Percentiles rank a stretch among this genome's conserved stretches.
Evolutionary conservation across 306 rosid species (phyloP).

Genomic region (Citrullus colocynthis): DNA sequence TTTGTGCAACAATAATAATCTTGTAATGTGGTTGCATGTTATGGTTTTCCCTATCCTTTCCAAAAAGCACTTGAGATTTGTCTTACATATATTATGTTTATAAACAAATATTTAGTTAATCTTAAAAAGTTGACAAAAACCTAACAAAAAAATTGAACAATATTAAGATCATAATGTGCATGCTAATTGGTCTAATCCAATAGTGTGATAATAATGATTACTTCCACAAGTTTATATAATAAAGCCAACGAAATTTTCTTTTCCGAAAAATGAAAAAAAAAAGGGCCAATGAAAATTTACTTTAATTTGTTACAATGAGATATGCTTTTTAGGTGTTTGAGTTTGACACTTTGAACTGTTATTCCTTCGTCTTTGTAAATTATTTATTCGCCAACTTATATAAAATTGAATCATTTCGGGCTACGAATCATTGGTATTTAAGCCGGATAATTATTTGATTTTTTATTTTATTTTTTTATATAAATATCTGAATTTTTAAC

Average conservation of each 20-base stretch:
- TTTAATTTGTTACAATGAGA: not conserved
- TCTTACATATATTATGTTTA: not conserved
- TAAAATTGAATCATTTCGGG: too few relatives aligned
- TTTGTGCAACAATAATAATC: not conserved
- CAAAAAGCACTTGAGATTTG: not conserved
- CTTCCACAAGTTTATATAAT: not conserved
- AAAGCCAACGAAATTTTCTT: not conserved
- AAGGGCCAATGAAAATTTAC: not conserved
- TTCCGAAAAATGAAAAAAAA: too few relatives aligned
- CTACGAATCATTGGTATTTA: too few relatives aligned
- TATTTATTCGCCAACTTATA: not conserved
- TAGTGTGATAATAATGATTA: not conserved
- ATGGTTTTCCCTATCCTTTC: not conserved
- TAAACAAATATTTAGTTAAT: not conserved
- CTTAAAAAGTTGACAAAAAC: not conserved
- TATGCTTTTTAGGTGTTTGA: not conserved
- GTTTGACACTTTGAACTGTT: not conserved
- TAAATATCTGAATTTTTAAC: too few relatives aligned
- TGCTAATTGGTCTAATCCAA: conserved; percentile 3
- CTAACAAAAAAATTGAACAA: not conserved
- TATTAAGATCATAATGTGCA: not conserved
- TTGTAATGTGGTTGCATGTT: not conserved
- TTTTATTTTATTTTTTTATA: too few relatives aligned
- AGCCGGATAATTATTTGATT: too few relatives aligned
- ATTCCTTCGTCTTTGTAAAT: not conserved